Evolutionary conservation across 1,284 basidiomycete genomes (phyloP), one percentile per base, ranked within the genome.

Genomic region (Cryptococcus sp.): DNA sequence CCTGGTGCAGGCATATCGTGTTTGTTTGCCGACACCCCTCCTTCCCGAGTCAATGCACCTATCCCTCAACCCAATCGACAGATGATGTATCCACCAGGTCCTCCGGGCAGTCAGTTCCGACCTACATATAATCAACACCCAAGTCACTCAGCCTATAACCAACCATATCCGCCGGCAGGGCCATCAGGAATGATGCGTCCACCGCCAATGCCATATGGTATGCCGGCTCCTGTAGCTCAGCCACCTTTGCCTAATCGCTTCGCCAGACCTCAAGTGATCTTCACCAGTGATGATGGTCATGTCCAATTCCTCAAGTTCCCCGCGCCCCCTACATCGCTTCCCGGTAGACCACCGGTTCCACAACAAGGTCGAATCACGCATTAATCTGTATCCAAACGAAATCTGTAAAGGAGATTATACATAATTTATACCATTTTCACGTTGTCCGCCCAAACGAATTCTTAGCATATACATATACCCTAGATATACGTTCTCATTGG

Each of bases 11-110:
- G 91, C 73, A 81, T 96, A 36, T 86, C 89, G 11, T 84, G 93
- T 56, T 79, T 98, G 34, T 98, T 97, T 70, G 89, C 94, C 52
- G 95, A 98, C 74, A 89, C 90, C 5, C 92, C 93, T 0, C 87
- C 93, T 1, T 91, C 92, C 47, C 66, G 72, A 3, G 63, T 74
- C 53, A 73, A 76, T 50, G 68, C 72, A 3, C 70, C 72, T 31
- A 48, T 63, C 3, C 62, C 62, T 14, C 59, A 49, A 13, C 59
- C 63, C 4, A 59, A 57, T 46, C 64, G 69, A 4, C 71, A 70
- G 54, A 58, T 68, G 14, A 68, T 72, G 65, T 70, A 70, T 44
- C 59, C 50, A n/a, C 53, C 50, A 37, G 49, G 44, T 36, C 53
- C 33, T 13, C 35, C 44, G 32, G 45, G 47, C n/a, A 34, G 10